A percentile compares a stretch with the other conserved stretches of the same genome.
These are phyloP conservation scores for Talaromyces liani DNA, from an alignment of 495 filamentous ascomycete species.

Conservation along the genomic window DNA sequence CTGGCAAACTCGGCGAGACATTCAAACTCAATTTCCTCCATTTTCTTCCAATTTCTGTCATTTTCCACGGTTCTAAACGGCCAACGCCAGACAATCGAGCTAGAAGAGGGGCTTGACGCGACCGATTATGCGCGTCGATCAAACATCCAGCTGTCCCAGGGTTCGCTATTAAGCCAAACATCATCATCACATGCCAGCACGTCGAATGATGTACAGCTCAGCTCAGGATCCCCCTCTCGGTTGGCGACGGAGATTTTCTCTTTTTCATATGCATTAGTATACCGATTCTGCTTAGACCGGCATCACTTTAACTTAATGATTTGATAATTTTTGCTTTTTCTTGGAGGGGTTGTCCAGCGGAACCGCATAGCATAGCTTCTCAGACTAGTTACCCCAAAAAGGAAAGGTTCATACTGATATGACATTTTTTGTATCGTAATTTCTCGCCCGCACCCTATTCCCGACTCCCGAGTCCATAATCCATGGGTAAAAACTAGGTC, in stretches of 20 bases:
- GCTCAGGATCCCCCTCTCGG: not conserved
- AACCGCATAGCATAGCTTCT: not conserved
- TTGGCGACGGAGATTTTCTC: not conserved
- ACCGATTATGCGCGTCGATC: not conserved
- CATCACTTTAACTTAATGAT: not conserved
- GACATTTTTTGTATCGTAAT: not conserved
- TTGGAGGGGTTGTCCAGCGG: not conserved
- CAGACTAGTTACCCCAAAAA: not conserved
- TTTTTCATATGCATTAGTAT: not conserved
- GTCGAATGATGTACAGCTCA: not conserved
- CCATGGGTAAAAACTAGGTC: not conserved
- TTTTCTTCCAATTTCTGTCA: not conserved
- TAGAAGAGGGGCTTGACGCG: not conserved
- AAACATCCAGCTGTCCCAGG: not conserved
- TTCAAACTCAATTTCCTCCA: not conserved
- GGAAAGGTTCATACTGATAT: not conserved
- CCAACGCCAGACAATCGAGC: not conserved
- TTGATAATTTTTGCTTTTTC: not conserved
- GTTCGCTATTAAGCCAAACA: not conserved
- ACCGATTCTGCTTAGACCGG: not conserved
- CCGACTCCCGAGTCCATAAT: not conserved
- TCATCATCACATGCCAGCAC: slow-evolving; percentile 5
- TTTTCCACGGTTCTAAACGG: not conserved
- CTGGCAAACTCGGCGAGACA: not conserved
- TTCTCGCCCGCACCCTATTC: not conserved